Base-by-base conservation (phyloP, 352 stramenopile genomes). In the Phytopythium oedochilum region DNA sequence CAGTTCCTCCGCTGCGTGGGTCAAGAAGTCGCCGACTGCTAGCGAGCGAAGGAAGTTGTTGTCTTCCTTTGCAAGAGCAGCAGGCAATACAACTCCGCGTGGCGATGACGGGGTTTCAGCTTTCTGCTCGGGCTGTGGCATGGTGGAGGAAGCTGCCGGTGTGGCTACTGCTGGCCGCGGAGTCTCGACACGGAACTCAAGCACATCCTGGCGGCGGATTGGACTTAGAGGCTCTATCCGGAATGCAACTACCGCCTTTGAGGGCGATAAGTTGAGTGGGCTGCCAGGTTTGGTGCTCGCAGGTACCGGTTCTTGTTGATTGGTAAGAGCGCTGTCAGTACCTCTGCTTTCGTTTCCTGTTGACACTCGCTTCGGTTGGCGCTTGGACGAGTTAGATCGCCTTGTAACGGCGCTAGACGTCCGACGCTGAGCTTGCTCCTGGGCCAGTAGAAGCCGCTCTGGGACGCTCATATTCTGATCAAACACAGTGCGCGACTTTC, bases 1-100 rank as follows among this genome's bases (percentile, higher is more conserved):
- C 29, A 89, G 75, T 49, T 91, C 81, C 51, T 94, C 84, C 44
- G 87, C 66, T 9, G 82, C 76, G 45, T 92, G 78, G 20, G 57
- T 87, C 8, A 90, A 47, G 38, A 94, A 94, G 31, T 94, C 72
- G 0, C 63, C 68, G 17, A 92, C 75, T 0, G 78, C 79, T 11
- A 94, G 55, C 2, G 77, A 68, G 22, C 84, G 74, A 25, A 94
- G 60, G 25, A 94, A 94, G 5, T 43, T 60, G 50, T 59, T 68
- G 57, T 88, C 78, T 26, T 82, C 86, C 0, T 17, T 36, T 17
- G 39, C n/a, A n/a, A n/a, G 51, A 20, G 20, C 36, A 14, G 10
- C 56, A 34, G 22, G 6, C 22, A 58, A 52, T 51, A 49, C 31
- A 26, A 53, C 31, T n/a, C 34, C 26, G 18, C 47, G 7, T 36